A percentile compares a stretch with the other conserved stretches of the same genome.
Evolutionary conservation across 208 protist species (phyloP).

Genomic region (Acanthamoeba royreba): DNA sequence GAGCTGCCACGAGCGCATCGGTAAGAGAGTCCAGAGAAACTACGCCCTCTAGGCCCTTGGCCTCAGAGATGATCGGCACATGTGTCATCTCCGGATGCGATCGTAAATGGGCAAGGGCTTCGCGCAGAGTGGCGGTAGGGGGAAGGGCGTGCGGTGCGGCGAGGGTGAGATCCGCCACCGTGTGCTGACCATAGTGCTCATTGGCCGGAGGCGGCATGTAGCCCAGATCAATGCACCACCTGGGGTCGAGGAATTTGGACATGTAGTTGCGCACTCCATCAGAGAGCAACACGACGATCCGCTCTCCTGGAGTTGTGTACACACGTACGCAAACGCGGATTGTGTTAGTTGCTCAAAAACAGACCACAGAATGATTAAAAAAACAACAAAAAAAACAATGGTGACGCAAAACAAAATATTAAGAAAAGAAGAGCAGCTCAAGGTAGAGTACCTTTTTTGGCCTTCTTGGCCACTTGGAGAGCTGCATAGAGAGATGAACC

Average conservation of each 20-base stretch:
- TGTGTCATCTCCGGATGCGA: constrained; percentile 65
- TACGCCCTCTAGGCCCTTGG: constrained; percentile 45
- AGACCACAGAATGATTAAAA: no score
- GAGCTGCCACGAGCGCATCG: constrained; percentile 20
- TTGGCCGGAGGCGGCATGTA: constrained; percentile 78
- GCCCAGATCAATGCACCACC: constrained; percentile 95
- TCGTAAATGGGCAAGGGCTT: not conserved
- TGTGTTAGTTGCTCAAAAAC: no score
- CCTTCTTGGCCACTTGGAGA: constrained; percentile 89
- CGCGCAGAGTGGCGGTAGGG: constrained; percentile 33
- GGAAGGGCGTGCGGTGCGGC: constrained; percentile 59
- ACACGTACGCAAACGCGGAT: not conserved
- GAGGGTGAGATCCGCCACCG: constrained; percentile 62
- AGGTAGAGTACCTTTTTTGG: constrained; percentile 82
- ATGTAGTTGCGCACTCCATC: constrained; percentile 97
- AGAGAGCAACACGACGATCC: constrained; percentile 92
- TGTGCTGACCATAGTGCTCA: constrained; percentile 17
- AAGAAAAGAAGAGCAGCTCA: constrained; percentile 90
- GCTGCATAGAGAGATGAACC: constrained; percentile 90
- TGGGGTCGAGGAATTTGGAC: constrained; percentile 93
- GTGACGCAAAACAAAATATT: constrained; percentile 81
- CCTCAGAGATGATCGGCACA: constrained; percentile 58
- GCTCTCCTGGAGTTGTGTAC: constrained; percentile 72
- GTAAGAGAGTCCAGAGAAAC: constrained; percentile 67
- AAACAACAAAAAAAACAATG: no score